phyloP scores from a whole-genome alignment of 2,329 filamentous ascomycete species.

The Fonsecaea monophora region DNA sequence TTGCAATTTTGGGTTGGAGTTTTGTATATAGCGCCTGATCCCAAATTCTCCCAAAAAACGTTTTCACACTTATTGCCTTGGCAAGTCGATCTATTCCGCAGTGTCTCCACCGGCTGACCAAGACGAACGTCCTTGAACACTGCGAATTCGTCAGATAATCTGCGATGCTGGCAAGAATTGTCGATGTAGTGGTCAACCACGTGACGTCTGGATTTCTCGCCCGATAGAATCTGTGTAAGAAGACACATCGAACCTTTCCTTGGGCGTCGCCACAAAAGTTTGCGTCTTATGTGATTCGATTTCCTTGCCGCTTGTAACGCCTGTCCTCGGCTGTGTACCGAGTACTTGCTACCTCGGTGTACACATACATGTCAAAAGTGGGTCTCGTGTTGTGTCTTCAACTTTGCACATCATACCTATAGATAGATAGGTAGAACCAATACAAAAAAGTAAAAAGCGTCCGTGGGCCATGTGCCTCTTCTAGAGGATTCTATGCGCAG shows the following conservation, averaged over 20 bases:
- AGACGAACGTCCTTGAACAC: neutral
- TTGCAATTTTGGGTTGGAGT: neutral
- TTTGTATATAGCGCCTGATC: neutral
- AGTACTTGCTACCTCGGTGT: too few relatives aligned
- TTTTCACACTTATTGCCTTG: neutral
- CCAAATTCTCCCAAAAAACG: too few relatives aligned
- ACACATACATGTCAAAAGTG: too few relatives aligned
- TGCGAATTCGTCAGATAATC: neutral
- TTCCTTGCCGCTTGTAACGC: too few relatives aligned
- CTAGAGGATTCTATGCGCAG: too few relatives aligned
- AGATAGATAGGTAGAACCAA: too few relatives aligned
- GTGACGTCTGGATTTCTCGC: slow-evolving; percentile 8
- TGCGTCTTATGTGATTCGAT: neutral
- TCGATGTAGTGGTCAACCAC: neutral
- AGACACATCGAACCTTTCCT: neutral
- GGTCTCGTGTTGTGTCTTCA: too few relatives aligned
- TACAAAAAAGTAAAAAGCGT: too few relatives aligned
- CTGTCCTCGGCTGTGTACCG: too few relatives aligned
- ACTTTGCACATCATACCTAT: too few relatives aligned
- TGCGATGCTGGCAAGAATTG: neutral
- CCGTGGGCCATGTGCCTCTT: too few relatives aligned
- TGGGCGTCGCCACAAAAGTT: neutral
- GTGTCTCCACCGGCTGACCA: slow-evolving; percentile 9
- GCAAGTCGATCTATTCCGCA: neutral
- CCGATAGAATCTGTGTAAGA: neutral